phyloP scores from a whole-genome alignment of 148 eudicot genomes.

The Agrostemma githago region DNA sequence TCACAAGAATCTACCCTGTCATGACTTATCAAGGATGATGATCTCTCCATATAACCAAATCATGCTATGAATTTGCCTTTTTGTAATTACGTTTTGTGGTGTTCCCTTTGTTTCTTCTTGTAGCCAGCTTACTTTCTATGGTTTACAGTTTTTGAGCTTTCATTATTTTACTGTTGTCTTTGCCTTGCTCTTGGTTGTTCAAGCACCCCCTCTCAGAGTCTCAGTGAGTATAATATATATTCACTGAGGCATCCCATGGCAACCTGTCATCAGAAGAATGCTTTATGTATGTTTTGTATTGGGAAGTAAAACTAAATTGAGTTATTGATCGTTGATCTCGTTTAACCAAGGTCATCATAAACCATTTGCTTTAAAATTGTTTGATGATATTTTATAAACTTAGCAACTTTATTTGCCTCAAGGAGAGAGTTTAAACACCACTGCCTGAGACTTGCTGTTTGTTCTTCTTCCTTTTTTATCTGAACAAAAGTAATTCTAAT shows the following conservation, averaged over 20 bases:
- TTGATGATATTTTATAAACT: neutral
- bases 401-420: neutral
- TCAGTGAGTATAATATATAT: neutral
- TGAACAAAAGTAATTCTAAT: neutral
- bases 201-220: neutral
- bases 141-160: neutral
- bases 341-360: neutral
- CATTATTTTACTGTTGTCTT: neutral
- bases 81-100: neutral
- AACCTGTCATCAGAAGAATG: neutral
- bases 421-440: too few species aligned
- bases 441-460: neutral
- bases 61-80: neutral
- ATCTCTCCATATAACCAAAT: neutral
- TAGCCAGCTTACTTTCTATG: neutral
- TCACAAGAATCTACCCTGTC: neutral
- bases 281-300: neutral
- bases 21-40: neutral
- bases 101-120: neutral
- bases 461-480: neutral
- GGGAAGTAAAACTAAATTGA: neutral
- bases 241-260: neutral
- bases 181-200: constrained; percentile 1
- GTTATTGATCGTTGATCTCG: neutral
- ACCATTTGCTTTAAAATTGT: neutral